Base-by-base conservation (phyloP, 1,139 yeast species). In the Fermentozyma sake region DNA sequence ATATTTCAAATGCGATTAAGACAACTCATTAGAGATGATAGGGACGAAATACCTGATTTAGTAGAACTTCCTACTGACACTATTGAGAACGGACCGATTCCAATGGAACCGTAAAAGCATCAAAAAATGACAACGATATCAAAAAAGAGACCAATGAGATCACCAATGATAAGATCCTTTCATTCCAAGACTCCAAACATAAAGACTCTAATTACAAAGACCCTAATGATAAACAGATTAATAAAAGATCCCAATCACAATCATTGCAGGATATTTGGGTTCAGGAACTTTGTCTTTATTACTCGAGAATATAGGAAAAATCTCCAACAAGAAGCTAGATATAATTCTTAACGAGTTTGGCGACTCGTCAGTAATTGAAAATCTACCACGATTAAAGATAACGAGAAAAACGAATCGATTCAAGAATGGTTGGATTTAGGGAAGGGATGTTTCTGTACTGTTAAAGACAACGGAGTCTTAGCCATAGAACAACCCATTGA, bases 371-470 rank as follows among this genome's bases (percentile, higher is more conserved):
- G 93, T 80, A 28, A 87, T 91, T 35, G 99, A 91, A 51, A 82
- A 82, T 75, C 95, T 1, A 71, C 91, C 33, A 82, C 94, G 0
- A 79, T 91, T 8, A 71, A 78, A 39, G 84, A 81, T 41, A 60
- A 67, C 11, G 74, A 61, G 11, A 58, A 64, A 13, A 34, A 65
- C n/a, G 64, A 63, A 6, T 55, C 74, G 2, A 81, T 84, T 28
- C 85, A 87, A 46, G 97, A 91, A 50, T 93, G 98, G 98, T 65
- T 91, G 4, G 98, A 91, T 53, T 61, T 91, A 16, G 96, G 96
- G 2, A 91, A 91, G 50, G 98, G 98, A 1, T 91, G 99, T 54
- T 67, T 93, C 28, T 91, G 98, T 46, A 84, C 97, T 0, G 95
- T 93, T 14, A 87, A 86, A 50, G 96, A 89, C 50, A 83, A 79